Base-by-base conservation (phyloP, 192 early-diverging fungal genomes). In the Coemansia sp. region DNA sequence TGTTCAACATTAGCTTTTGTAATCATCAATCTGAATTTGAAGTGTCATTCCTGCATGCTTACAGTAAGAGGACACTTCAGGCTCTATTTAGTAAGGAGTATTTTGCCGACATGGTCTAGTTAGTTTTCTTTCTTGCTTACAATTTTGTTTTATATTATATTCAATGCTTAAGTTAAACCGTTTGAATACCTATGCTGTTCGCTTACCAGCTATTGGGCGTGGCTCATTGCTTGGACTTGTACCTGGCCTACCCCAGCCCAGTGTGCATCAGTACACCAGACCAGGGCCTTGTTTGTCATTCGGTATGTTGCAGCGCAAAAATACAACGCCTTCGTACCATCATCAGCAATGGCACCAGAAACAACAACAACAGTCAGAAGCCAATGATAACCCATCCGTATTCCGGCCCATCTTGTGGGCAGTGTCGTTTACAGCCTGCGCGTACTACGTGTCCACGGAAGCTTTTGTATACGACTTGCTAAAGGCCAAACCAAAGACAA, bases 371-470 rank as follows among this genome's bases (percentile, higher is more conserved):
- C 15, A 0, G 25, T 11, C 11, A 5, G 51, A 36, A n/a, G 6
- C 17, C n/a, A 19, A n/a, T 7, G 57, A 1, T 34, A 17, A n/a
- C 3, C 3, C 27, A n/a, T 36, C 32, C 17, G 27, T 59, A 31
- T 15, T 36, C 29, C 57, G 57, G 6, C 57, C 57, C 1, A 59
- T 37, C 29, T n/a, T 59, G 57, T 59, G 57, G 57, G 32, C 57
- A 7, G 57, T 11, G 8, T 14, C 34, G 15, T 59, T 59, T 36
- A 59, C 57, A 4, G 57, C 57, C 32, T 59, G 57, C 17, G 29
- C 57, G 17, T 59, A 36, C 57, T 37, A 37, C 17, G 9, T 34
- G 15, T 8, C 29, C 15, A 59, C 8, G 1, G 57, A 59, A 25
- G 11, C 32, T 11, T 2, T 5, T 6, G 29, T 17, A 1, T 31